Evolutionary conservation across 192 early-diverging fungal species (phyloP), one percentile per base, ranked within the genome.

Genomic region (Kickxella alabastrina): DNA sequence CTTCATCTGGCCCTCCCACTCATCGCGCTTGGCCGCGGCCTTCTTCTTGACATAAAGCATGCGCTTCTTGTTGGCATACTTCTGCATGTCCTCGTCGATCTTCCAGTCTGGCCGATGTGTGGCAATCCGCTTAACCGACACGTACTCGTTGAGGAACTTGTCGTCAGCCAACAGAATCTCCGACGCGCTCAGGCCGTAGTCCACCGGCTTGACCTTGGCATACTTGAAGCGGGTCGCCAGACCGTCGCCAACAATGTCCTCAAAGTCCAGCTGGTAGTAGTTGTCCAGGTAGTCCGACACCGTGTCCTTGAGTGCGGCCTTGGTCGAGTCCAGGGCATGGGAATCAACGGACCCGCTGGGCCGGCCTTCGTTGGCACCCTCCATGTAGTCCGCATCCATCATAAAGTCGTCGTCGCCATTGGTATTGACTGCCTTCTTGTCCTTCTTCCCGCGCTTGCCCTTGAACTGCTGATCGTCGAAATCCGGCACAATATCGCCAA

Each of bases 161-260:
- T 92, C 90, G 64, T 95, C 91, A 5, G 94, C 93, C 44, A 88
- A 62, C 32, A 99, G 73, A 36, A 99, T 93, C 39, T 99, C 96
- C 13, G 81, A 85, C 4, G 90, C 71, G 1, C 82, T 79, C 35
- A 99, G 65, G 18, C 92, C 92, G 56, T 80, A 97, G 48, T 75
- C 70, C 9, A 87, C 84, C 1, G 85, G 48, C 52, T 85, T 81
- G 10, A 90, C 89, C 68, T 92, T 81, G n/a, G 80, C 70, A 79
- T 99, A 99, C 57, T 90, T 92, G 78, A 97, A 99, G 46, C 93
- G 80, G 4, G 90, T 92, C 3, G 91, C 85, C 22, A 90, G 36
- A 54, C 87, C 92, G 47, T 85, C 91, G 51, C 89, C 79, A 41
- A 65, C 39, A 68, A 94, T 83, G 61, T 98, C 92, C 59, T 98